phyloP scores from a whole-genome alignment of 257 asterid species.

The Primulina huaijiensis region DNA sequence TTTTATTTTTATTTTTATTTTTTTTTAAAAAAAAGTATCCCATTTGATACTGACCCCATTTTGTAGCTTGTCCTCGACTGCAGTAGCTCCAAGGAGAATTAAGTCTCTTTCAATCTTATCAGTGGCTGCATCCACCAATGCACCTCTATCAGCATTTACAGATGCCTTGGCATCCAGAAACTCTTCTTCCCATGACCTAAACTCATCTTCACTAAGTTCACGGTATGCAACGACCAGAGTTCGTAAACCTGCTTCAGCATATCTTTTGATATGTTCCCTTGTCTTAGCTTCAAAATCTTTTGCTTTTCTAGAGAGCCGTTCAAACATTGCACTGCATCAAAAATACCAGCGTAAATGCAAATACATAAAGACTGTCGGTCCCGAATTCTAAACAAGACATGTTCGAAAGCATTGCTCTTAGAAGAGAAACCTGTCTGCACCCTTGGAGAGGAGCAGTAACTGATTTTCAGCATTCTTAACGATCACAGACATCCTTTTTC shows the following conservation, averaged over 20 bases:
- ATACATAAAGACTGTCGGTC: slow-evolving; percentile 4
- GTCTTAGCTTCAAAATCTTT: slow-evolving; percentile 48
- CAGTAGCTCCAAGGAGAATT: slow-evolving; percentile 90
- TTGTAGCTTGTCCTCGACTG: slow-evolving; percentile 95
- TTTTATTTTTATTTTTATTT: background rate
- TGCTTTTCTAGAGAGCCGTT: slow-evolving; percentile 58
- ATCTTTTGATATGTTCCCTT: slow-evolving; percentile 64
- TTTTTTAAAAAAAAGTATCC: background rate
- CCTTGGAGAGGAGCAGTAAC: slow-evolving; percentile 85
- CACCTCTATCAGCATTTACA: slow-evolving; percentile 64
- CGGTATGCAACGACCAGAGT: slow-evolving; percentile 83
- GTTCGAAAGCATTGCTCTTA: slow-evolving; percentile 3
- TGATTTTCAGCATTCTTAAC: slow-evolving; percentile 62
- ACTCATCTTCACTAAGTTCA: slow-evolving; percentile 70
- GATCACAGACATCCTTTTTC: slow-evolving; percentile 94
- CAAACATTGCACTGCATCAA: slow-evolving; percentile 73
- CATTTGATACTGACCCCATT: slow-evolving; percentile 63
- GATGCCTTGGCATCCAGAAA: slow-evolving; percentile 67
- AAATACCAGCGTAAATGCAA: slow-evolving; percentile 21
- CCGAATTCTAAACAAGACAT: slow-evolving; percentile 20
- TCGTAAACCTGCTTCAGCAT: slow-evolving; percentile 89
- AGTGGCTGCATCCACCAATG: slow-evolving; percentile 72
- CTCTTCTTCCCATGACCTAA: slow-evolving; percentile 70
- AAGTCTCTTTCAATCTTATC: slow-evolving; percentile 75
- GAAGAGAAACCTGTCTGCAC: slow-evolving; percentile 80